A percentile compares a stretch with the other conserved stretches of the same genome.
Conservation (phyloP, 257 asterid species). For the Solanum sejunctum region DNA sequence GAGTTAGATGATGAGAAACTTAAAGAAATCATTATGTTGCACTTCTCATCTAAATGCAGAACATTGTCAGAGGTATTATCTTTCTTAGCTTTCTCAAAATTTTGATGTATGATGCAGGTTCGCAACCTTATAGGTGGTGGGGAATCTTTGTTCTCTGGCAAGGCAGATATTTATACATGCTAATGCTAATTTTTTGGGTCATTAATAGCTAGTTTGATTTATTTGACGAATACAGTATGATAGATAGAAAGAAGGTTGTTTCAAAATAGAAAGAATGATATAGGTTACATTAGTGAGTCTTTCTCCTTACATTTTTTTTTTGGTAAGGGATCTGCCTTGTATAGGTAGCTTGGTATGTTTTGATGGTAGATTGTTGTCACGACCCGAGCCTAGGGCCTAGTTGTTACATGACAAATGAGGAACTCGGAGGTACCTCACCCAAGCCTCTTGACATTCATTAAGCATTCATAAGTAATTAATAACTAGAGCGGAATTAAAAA, state of each 20-base stretch:
- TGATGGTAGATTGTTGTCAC: not conserved
- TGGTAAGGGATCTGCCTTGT: not conserved
- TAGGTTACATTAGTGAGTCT: not conserved
- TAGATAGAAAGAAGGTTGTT: not conserved
- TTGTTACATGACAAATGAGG: no score
- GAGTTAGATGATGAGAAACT: conserved; percentile 14
- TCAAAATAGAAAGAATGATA: not conserved
- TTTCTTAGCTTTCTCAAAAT: not conserved
- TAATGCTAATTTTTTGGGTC: not conserved
- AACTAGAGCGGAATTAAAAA: no score
- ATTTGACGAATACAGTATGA: not conserved
- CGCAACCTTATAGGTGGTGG: not conserved
- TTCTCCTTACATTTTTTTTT: not conserved
- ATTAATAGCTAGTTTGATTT: not conserved
- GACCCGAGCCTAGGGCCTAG: no score
- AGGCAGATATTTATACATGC: not conserved
- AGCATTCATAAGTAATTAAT: no score
- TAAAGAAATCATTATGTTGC: conserved; percentile 26
- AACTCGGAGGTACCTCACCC: no score
- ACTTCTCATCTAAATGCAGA: conserved; percentile 14
- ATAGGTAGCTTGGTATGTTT: not conserved
- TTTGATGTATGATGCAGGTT: not conserved
- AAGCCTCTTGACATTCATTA: no score
- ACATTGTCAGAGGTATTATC: conserved; percentile 25
- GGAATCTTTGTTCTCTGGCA: not conserved